Conservation (phyloP, 2,329 filamentous ascomycete species). For the Talaromyces sp. region DNA sequence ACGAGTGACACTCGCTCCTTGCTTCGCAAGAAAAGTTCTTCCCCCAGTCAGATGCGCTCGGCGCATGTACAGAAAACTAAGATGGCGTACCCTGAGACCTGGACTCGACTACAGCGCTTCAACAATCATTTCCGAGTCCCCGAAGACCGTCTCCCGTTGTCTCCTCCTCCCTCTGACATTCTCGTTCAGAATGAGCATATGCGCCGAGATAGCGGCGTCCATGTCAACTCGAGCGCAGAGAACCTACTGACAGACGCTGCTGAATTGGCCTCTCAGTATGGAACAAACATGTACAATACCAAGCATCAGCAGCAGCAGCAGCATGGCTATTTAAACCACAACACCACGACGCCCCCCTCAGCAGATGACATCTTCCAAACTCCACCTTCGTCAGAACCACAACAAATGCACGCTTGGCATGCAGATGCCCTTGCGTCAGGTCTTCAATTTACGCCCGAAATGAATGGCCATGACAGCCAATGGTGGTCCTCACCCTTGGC, state of each 20-base stretch:
- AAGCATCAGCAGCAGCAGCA: slow-evolving; percentile 22
- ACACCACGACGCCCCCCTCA: slow-evolving; percentile 31
- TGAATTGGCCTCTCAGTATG: slow-evolving; percentile 29
- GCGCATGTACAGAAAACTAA: slow-evolving; percentile 42
- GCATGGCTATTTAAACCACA: slow-evolving; percentile 24
- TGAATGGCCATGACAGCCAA: slow-evolving; percentile 32
- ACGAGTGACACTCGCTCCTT: slow-evolving; percentile 34
- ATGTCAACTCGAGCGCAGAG: slow-evolving; percentile 16
- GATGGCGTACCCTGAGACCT: slow-evolving; percentile 41
- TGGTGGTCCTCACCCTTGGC: slow-evolving; percentile 38
- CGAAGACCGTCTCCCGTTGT: slow-evolving; percentile 38
- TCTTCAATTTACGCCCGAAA: slow-evolving; percentile 35
- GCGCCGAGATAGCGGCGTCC: slow-evolving; percentile 23
- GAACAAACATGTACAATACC: slow-evolving; percentile 27
- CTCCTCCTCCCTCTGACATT: slow-evolving; percentile 43
- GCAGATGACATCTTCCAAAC: slow-evolving; percentile 35
- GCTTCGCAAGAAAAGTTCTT: slow-evolving; percentile 40
- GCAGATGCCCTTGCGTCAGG: slow-evolving; percentile 32
- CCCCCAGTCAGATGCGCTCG: slow-evolving; percentile 52
- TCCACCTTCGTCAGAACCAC: slow-evolving; percentile 33
- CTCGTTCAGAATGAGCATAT: slow-evolving; percentile 35
- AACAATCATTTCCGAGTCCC: slow-evolving; percentile 41
- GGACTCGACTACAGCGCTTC: slow-evolving; percentile 52
- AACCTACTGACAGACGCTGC: slow-evolving; percentile 27
- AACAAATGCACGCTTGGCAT: slow-evolving; percentile 38